Base-by-base conservation (phyloP, 352 stramenopile genomes). In the Pythium chondricola region DNA sequence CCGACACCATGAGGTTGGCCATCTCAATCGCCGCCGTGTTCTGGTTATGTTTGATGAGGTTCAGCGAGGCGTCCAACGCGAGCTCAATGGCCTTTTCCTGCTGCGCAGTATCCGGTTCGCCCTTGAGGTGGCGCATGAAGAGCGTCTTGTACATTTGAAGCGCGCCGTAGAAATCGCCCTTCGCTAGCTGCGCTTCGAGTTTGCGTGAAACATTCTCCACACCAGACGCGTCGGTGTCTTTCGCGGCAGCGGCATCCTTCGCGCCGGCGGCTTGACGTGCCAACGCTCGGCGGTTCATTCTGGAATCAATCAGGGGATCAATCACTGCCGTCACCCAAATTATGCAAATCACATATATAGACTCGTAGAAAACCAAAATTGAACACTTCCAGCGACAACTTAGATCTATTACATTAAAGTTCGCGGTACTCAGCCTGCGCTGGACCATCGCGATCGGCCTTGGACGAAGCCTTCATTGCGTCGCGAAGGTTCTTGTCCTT, bases 81-180 rank as follows among this genome's bases (percentile, higher is more conserved):
- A 93, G 58, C 11, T 79, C 68, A 25, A 74, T 65, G 20, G 77
- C 79, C 42, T 83, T 75, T 36, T 81, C 49, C 52, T 89, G 83
- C 50, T 83, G 70, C 24, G 62, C 61, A 6, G 41, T 40, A 41
- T 66, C 69, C 21, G 65, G 58, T 46, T 92, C 81, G 51, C 75
- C 78, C 49, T 91, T 88, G 56, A 91, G 75, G 44, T 76, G 70
- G 30, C 84, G 83, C 73, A 87, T 93, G 61, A 89, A 93, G 16
- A 95, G 68, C 56, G 82, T 93, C 74, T 93, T 92, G 74, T 95
- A 95, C 80, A 93, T 88, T 57, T 95, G 84, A 53, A 95, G 53
- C 46, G 84, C 84, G 43, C 83, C 79, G 61, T 95, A 95, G 50
- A 80, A 88, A 48, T 95, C 80, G 11, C 80, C 80, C n/a, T 72